Percentiles rank a stretch among this genome's conserved stretches.
Evolutionary conservation across 257 asterid species (phyloP).

Genomic region (Thymus mandschuricus): DNA sequence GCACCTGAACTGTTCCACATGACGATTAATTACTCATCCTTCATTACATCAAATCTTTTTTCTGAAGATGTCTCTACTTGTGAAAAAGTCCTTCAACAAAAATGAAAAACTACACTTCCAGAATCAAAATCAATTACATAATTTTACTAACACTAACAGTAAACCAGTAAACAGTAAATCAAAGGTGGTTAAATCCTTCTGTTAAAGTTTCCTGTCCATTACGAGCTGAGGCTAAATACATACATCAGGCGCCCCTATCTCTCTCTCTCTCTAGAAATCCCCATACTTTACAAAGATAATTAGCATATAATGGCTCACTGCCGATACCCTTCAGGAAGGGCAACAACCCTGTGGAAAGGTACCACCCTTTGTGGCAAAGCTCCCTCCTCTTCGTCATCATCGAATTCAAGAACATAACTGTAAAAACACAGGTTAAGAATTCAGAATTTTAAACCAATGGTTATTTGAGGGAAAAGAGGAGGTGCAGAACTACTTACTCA

Average conservation of each 20-base stretch:
- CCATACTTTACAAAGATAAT: slow-evolving; percentile 17
- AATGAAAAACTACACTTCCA: neutral
- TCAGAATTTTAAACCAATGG: slow-evolving; percentile 14
- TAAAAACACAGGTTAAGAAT: neutral
- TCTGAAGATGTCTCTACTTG: neutral
- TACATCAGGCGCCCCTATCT: slow-evolving; percentile 24
- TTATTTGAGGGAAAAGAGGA: neutral
- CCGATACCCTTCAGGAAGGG: slow-evolving; percentile 81
- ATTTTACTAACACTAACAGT: neutral
- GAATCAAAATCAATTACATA: slow-evolving; percentile 9
- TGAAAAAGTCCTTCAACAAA: neutral
- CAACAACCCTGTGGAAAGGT: slow-evolving; percentile 88
- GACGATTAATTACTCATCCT: too few species aligned
- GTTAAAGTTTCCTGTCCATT: slow-evolving; percentile 3
- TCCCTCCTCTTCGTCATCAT: slow-evolving; percentile 97
- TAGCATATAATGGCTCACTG: slow-evolving; percentile 46
- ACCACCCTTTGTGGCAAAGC: slow-evolving; percentile 76
- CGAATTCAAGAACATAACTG: slow-evolving; percentile 90
- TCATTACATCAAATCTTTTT: too few species aligned
- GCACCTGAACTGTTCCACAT: too few species aligned
- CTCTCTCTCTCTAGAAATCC: neutral
- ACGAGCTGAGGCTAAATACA: slow-evolving; percentile 10
- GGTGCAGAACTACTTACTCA: slow-evolving; percentile 63
- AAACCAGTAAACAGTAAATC: neutral
- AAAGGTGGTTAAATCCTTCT: slow-evolving; percentile 3